Percentiles rank a stretch among this genome's conserved stretches.
These are phyloP conservation scores for Aspergillus heteromorphus DNA, from an alignment of 495 filamentous ascomycete species.

Conservation along the genomic window DNA sequence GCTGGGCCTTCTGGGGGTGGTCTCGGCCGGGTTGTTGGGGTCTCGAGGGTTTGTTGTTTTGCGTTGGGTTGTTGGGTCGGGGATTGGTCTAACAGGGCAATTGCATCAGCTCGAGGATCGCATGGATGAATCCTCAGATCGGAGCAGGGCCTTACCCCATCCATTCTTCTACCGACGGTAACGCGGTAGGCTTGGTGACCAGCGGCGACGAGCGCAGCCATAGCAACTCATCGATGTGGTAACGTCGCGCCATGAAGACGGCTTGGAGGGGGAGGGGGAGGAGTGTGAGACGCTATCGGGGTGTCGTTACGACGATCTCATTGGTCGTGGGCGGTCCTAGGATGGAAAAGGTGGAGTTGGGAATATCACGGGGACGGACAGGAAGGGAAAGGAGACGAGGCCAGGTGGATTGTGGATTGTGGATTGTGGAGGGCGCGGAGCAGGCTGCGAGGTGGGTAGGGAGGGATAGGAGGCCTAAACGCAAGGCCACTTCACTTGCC, in stretches of 20 bases:
- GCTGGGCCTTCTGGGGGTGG: conserved; percentile 48
- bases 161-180: conserved; percentile 94
- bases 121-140: neutral
- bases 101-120: conserved; percentile 22
- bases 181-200: conserved; percentile 68
- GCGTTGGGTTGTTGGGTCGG: conserved; percentile 42
- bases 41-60: conserved; percentile 42
- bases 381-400: neutral
- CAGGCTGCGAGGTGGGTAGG: neutral
- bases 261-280: conserved; percentile 22
- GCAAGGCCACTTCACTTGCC: conserved; percentile 5
- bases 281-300: conserved; percentile 26
- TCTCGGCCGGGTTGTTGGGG: conserved; percentile 34
- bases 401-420: too few relatives aligned
- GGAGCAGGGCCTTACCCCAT: conserved; percentile 68
- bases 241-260: conserved; percentile 55
- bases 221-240: conserved; percentile 74
- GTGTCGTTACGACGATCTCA: conserved; percentile 27
- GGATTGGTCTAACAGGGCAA: conserved; percentile 33
- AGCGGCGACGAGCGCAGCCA: conserved; percentile 76
- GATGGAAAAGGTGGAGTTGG: conserved; percentile 1
- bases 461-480: neutral
- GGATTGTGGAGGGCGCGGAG: neutral
- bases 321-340: conserved; percentile 20
- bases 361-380: neutral